A percentile compares a stretch with the other conserved stretches of the same genome.
These are phyloP conservation scores for Candida caryicola DNA, from an alignment of 805 yeast species.

Conservation along the genomic window DNA sequence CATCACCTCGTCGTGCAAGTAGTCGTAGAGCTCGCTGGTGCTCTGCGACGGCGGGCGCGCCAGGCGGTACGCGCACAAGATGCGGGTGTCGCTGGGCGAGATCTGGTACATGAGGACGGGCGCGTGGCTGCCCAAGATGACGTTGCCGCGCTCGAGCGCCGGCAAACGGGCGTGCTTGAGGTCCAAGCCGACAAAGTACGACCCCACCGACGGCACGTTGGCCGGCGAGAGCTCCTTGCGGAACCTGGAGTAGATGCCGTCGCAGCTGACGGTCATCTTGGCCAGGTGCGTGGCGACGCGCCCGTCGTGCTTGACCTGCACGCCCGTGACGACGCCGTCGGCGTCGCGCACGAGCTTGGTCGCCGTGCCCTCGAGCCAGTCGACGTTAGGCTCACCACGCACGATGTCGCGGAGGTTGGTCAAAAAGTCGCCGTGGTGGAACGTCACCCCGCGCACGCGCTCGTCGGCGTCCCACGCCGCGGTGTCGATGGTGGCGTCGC, in stretches of 20 bases:
- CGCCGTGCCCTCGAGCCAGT: conserved; percentile 82
- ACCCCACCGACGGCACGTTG: conserved; percentile 65
- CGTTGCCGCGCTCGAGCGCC: conserved; percentile 79
- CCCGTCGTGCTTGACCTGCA: conserved; percentile 48
- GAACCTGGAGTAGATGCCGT: conserved; percentile 92
- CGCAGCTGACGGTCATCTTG: conserved; percentile 74
- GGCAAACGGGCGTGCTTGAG: conserved; percentile 76
- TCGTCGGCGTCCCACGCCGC: conserved; percentile 59
- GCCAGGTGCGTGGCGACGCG: conserved; percentile 42
- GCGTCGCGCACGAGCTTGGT: conserved; percentile 57
- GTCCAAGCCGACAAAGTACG: conserved; percentile 85
- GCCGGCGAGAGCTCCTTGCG: conserved; percentile 66
- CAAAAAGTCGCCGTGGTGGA: conserved; percentile 90
- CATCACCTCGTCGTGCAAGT: conserved; percentile 58
- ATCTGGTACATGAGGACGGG: conserved; percentile 90
- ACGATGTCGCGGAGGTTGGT: conserved; percentile 73
- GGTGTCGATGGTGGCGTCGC: conserved; percentile 47
- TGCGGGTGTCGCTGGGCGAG: conserved; percentile 77
- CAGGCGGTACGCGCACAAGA: conserved; percentile 82
- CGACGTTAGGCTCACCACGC: conserved; percentile 65
- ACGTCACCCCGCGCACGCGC: conserved; percentile 71
- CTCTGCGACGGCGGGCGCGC: conserved; percentile 65
- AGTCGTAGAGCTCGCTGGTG: conserved; percentile 54
- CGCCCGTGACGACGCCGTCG: conserved; percentile 62
- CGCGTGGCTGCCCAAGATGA: conserved; percentile 78